Base-by-base conservation (phyloP, 2,329 filamentous ascomycete species). In the Trichoderma guizhouense region DNA sequence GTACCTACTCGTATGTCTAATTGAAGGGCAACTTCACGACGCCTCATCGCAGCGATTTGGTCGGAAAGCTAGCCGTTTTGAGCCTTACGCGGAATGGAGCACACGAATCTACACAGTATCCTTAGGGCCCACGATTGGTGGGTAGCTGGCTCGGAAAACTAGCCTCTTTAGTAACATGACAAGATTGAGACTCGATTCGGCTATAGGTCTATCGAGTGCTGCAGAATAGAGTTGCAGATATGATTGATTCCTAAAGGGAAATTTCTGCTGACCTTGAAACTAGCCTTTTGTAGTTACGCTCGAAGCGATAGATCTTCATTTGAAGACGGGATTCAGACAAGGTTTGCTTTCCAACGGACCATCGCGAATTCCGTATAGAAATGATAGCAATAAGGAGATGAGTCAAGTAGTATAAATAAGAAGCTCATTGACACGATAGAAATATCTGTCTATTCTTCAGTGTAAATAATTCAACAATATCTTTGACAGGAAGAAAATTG, bases 211-310 rank as follows among this genome's bases (percentile, higher is more conserved):
- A 39, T 39, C 36, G 5, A 28, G 14, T 26, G 9, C 24, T 12
- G 14, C 6, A 32, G 28, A 60, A 58, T n/a, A n/a, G 28, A 14
- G 7, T 21, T 1, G 11, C 34, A 18, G 6, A n/a, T 9, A 0
- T 47, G 9, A 5, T 12, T 43, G 34, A 28, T 63, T 3, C 36
- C 3, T 26, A 36, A 24, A 15, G 84, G 14, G 15, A 67, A 15
- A 28, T 43, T 8, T 14, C 32, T 67, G 64, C 51, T 67, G 64
- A 64, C 61, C 26, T 9, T 5, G 21, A 34, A 55, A 30, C 63
- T 55, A 66, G 14, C 43, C 14, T 14, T 36, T 66, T 53, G n/a
- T n/a, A 21, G 60, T 39, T 26, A 66, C n/a, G 28, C n/a, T 24
- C 11, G 4, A 24, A 1, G 18, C 4, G n/a, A 39, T 62, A 5